Evolutionary conservation across 345 rosid species (phyloP).

Genomic region (Syzygium aromaticum): DNA sequence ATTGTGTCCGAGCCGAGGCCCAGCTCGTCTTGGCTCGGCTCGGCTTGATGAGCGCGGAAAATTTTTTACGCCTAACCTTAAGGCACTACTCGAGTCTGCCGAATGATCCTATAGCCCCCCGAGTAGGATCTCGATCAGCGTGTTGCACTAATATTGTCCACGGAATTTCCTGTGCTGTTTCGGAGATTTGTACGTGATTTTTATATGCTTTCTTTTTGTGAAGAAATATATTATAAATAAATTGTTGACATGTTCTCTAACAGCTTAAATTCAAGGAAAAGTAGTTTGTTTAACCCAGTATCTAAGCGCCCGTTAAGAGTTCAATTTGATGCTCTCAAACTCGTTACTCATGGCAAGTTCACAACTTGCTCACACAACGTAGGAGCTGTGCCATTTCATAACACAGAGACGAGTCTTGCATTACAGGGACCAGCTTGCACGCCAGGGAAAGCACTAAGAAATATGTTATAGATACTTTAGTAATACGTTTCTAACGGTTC

Average conservation of each 20-base stretch:
- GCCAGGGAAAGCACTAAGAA: neutral
- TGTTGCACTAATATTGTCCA: neutral
- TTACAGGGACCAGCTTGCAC: neutral
- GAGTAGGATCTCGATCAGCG: too few species aligned
- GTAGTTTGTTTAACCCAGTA: neutral
- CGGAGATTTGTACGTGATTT: neutral
- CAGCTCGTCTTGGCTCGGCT: too few species aligned
- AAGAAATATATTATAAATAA: too few species aligned
- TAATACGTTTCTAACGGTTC: neutral
- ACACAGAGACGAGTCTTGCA: neutral
- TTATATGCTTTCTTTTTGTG: neutral
- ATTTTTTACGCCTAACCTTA: too few species aligned
- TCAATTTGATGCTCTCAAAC: neutral
- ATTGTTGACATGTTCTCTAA: neutral
- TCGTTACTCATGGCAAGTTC: neutral
- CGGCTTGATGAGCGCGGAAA: too few species aligned
- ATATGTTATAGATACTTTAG: neutral
- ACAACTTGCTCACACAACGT: neutral
- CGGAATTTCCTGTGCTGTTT: neutral
- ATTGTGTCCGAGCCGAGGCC: too few species aligned
- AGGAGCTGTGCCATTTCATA: neutral
- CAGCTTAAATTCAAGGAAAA: neutral
- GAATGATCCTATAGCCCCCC: too few species aligned
- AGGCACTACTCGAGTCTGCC: too few species aligned
- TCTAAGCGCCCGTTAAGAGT: neutral